A percentile compares a stretch with the other conserved stretches of the same genome.
Evolutionary conservation across 2,329 filamentous ascomycete species (phyloP).

Genomic region (Sporothrix pseudoabietina): DNA sequence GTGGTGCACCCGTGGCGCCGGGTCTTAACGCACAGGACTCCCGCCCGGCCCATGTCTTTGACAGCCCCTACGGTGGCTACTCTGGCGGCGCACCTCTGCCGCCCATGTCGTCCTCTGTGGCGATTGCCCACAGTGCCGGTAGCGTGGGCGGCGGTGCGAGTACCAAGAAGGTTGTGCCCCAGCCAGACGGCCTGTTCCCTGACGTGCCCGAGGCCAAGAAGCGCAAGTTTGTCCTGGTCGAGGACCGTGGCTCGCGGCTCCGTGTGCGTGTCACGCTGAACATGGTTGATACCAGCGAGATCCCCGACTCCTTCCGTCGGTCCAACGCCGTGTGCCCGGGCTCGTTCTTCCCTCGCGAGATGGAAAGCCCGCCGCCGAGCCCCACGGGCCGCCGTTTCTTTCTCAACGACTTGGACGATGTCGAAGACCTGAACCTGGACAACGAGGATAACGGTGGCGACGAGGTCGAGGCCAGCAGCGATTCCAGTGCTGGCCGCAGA

Average conservation of each 20-base stretch:
- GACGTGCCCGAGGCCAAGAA: slow-evolving; percentile 87
- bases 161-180: slow-evolving; percentile 55
- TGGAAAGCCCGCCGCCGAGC: slow-evolving; percentile 81
- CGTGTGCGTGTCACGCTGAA: slow-evolving; percentile 93
- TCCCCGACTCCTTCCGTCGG: slow-evolving; percentile 92
- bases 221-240: slow-evolving; percentile 94
- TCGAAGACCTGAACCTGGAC: slow-evolving; percentile 56
- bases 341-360: slow-evolving; percentile 89
- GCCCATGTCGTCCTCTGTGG: slow-evolving; percentile 62
- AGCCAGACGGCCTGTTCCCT: slow-evolving; percentile 75
- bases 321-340: slow-evolving; percentile 86
- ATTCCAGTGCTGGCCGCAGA: slow-evolving; percentile 42
- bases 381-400: slow-evolving; percentile 76
- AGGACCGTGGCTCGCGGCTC: slow-evolving; percentile 81
- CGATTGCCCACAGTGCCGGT: slow-evolving; percentile 60
- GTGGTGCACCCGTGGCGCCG: neutral
- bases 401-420: slow-evolving; percentile 65
- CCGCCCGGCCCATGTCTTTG: slow-evolving; percentile 73
- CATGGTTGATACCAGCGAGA: slow-evolving; percentile 89
- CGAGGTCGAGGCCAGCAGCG: slow-evolving; percentile 52
- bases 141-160: slow-evolving; percentile 40
- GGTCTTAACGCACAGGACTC: slow-evolving; percentile 55
- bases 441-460: slow-evolving; percentile 61
- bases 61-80: slow-evolving; percentile 64
- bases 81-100: slow-evolving; percentile 55